Evolutionary conservation across 768 basidiomycete genomes (phyloP), one percentile per base, ranked within the genome.

Genomic region (Auricularia sp.): DNA sequence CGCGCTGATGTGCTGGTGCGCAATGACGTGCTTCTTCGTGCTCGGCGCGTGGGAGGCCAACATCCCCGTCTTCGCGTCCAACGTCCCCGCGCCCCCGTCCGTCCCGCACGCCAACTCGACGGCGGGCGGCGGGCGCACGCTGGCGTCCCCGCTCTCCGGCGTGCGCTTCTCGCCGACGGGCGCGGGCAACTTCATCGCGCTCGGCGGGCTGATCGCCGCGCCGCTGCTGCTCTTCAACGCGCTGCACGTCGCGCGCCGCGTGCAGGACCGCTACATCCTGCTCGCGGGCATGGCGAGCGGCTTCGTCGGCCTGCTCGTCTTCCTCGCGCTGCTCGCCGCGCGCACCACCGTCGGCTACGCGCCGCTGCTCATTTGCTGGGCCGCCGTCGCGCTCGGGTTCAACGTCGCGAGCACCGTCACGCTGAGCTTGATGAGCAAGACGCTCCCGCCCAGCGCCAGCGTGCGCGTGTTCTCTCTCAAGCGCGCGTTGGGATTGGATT

Each of bases 381-480:
- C 81, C 75, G 77, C 82, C 47, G 76, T 88, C 29, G 87, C 88
- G 33, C 77, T 88, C 3, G 87, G 88, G 1, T 89, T 88, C 77
- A 88, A 88, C 72, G 75, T 88, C 11, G 81, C 85, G n/a, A 86
- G 81, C 67, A 88, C 86, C 2, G 83, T 84, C 64, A 88, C 87
- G 36, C 75, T 88, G 66, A 85, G 84, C 64, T 71, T 87, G 64
- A 73, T 89, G 34, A 85, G 83, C 66, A 89, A 90, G 72, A 87
- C 87, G 71, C 77, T 88, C 36, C 87, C 87, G 1, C 77, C 79
- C 5, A 73, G 75, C 64, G 88, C 84, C 84, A 88, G 87, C 68
- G 77, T 78, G 34, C 76, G 78, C 34, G 78, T 78, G n/a, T 82
- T 78, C 80, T 39, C 72, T 87, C 71, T 79, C 44, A n/a, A 7